Evolutionary conservation across 352 stramenopile genomes (phyloP), one percentile per base, ranked within the genome.

Genomic region (Phytophthora podocarpi): DNA sequence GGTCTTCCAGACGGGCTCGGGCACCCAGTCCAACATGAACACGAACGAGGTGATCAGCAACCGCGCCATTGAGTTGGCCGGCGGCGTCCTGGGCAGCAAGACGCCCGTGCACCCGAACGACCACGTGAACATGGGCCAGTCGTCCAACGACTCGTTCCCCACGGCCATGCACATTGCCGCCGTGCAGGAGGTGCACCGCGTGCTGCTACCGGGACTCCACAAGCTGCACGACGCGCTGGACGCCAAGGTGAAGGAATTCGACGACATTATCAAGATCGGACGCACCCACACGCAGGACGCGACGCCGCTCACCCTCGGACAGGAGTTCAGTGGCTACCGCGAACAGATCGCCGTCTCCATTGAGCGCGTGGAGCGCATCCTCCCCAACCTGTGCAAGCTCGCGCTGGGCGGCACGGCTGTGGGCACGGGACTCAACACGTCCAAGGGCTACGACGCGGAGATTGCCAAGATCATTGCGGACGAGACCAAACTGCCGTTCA

Each of bases 71-170:
- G 81, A 90, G 48, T 48, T 78, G 42, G 60, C 54, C 0, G 81
- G 81, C 35, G 76, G 76, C 13, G 40, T 69, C 39, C 49, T 87
- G 41, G 81, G 81, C 47, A 81, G 62, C 45, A 90, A 90, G 72
- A 61, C 56, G 35, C 80, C 81, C 10, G 78, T 90, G 63, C 96
- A 99, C 78, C 95, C 97, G 18, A 99, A 99, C 76, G 97, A 99
- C 80, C 91, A 99, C 64, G 92, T 98, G 20, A 99, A 99, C 77
- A 98, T 97, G 87, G 94, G 95, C 50, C 96, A 99, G 72, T 98
- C 87, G 35, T 96, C 78, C 23, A 99, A 99, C 70, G 97, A 99
- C 80, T 98, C 91, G 42, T 99, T 98, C 69, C 97, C 97, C 0
- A 99, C 95, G 15, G 96, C 96, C 28, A 99, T 99, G 96, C 95